Base-by-base conservation (phyloP, 768 basidiomycete species). In the Mycena indigotica region DNA sequence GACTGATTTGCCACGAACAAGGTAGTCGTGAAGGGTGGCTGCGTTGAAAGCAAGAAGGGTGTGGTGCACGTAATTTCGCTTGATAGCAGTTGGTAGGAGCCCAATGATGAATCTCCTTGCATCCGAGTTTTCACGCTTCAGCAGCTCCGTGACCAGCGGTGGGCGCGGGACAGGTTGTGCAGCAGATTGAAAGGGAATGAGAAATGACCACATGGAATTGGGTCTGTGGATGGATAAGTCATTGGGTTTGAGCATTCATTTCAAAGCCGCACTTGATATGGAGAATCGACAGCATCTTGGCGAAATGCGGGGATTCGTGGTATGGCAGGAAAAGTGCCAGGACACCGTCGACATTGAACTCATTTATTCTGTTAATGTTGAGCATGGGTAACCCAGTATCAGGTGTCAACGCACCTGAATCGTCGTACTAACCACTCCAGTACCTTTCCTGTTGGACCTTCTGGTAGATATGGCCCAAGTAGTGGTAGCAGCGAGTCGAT, bases 361-460 rank as follows among this genome's bases (percentile, higher is more conserved):
- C 95, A 67, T 98, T 83, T 25, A 98, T 85, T 69, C 96, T 98
- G 65, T 17, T 53, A 12, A 62, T 13, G 44, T 56, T 44, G 32
- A 65, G 52, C 28, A 28, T 28, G 4, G 19, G 5, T n/a, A n/a
- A n/a, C 55, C 35, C 29, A n/a, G 6, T 30, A 50, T n/a, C 1
- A n/a, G n/a, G 17, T 13, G 19, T 12, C 2, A 8, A 65, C 84
- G 39, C 62, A 93, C 95, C 95, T 87, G 73, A 98, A 97, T 55
- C 95, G 79, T 66, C 92, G 79, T 3, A 98, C 93, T 24, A 98
- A 82, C 96, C 96, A 99, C 67, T 99, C 97, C 25, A 99, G 68
- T 8, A 92, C 83, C 70, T 89, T 94, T 19, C 86, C 87, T 0
- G 92, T 83, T 0, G 93, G 89, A 29, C 84, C 77, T 38, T 96